Evolutionary conservation across 495 filamentous ascomycete genomes (phyloP).

Genomic region (Haplographium delicatum): DNA sequence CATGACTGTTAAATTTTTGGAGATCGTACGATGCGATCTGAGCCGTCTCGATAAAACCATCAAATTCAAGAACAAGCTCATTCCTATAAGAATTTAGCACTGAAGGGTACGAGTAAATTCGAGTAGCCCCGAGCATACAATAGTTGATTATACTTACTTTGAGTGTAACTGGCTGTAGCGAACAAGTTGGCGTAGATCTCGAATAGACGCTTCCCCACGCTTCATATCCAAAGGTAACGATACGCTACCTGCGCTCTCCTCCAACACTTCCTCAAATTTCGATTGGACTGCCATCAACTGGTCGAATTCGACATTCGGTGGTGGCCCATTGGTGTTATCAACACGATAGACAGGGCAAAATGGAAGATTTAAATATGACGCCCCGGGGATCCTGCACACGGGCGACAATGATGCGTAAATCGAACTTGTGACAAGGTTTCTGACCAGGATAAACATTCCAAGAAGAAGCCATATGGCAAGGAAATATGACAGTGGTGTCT

Average conservation of each 20-base stretch:
- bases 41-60: constrained; percentile 58
- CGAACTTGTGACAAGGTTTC: constrained; percentile 46
- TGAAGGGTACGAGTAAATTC: background rate
- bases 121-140: background rate
- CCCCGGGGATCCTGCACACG: constrained; percentile 59
- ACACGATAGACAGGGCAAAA: constrained; percentile 44
- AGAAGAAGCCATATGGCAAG: constrained; percentile 47
- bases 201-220: constrained; percentile 62
- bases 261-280: constrained; percentile 59
- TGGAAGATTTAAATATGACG: constrained; percentile 49
- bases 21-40: constrained; percentile 51
- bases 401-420: constrained; percentile 51
- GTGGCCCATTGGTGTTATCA: constrained; percentile 17
- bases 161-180: constrained; percentile 22
- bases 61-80: constrained; percentile 62
- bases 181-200: constrained; percentile 65
- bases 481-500: constrained; percentile 49
- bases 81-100: constrained; percentile 32
- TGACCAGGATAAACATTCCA: constrained; percentile 41
- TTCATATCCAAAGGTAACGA: constrained; percentile 65
- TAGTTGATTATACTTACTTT: constrained; percentile 16
- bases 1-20: constrained; percentile 61
- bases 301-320: constrained; percentile 53
- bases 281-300: constrained; percentile 60
- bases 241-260: constrained; percentile 51